Evolutionary conservation across 192 early-diverging fungal species (phyloP).

Genomic region (Coemansia sp.): DNA sequence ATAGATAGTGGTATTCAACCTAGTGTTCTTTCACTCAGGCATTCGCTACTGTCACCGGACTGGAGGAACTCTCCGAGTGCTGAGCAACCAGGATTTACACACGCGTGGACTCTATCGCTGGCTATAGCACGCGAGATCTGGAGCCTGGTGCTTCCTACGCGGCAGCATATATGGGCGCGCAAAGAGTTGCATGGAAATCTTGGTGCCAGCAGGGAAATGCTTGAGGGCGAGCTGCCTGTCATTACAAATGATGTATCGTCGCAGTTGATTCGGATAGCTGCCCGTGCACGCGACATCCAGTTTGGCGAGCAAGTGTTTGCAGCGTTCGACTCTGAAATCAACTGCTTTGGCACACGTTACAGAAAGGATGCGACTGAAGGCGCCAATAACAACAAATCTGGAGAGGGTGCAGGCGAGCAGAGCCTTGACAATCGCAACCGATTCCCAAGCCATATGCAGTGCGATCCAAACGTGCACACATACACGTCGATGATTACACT

Average conservation of each 20-base stretch:
- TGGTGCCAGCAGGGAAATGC: not conserved
- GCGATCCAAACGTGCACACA: conserved; percentile 43
- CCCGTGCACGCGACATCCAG: conserved; percentile 31
- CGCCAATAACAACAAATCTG: not conserved
- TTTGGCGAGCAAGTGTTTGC: conserved; percentile 48
- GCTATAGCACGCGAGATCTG: conserved; percentile 31
- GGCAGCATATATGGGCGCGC: conserved; percentile 27
- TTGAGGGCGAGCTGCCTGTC: conserved; percentile 23
- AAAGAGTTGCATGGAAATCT: not conserved
- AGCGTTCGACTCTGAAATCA: conserved; percentile 14
- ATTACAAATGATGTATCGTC: conserved; percentile 46
- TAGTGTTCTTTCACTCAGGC: conserved; percentile 31
- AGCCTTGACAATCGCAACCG: not conserved
- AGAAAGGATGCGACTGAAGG: not conserved
- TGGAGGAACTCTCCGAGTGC: not conserved
- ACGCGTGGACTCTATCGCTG: conserved; percentile 39
- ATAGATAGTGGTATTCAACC: conserved; percentile 21
- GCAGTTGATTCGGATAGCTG: conserved; percentile 43
- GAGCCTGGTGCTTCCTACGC: conserved; percentile 16
- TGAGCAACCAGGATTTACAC: conserved; percentile 6
- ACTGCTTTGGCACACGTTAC: not conserved
- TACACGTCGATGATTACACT: conserved; percentile 49
- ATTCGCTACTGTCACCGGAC: conserved; percentile 43
- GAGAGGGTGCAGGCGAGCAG: not conserved
- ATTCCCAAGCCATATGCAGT: conserved; percentile 39